Evolutionary conservation across 768 basidiomycete species (phyloP), one percentile per base, ranked within the genome.

Genomic region (Pisolithus marmoratus): DNA sequence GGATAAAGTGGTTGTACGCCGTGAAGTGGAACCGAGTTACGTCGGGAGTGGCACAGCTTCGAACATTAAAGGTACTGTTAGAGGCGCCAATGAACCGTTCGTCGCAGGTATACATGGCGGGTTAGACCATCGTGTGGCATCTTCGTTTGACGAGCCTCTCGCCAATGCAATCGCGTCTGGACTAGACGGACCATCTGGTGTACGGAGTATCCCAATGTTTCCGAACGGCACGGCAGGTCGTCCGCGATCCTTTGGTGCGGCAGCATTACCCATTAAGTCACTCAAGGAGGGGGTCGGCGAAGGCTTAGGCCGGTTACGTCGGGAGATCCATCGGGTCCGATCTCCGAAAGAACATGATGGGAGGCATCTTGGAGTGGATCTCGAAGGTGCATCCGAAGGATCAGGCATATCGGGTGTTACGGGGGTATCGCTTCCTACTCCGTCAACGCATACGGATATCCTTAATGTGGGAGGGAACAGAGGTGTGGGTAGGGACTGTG

Each of bases 111-210:
- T 76, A 3, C 73, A 68, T 15, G 34, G 46, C 11, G 46, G 46
- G 2, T 19, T 19, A 8, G 75, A 76, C n/a, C 64, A 72, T 14
- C 73, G 72, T 12, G 65, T 65, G 1, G 72, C 80, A 0, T 77
- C 82, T 0, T 67, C 63, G 20, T 65, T 92, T 54, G 88, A 92
- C 62, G 88, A 86, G 58, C 87, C 89, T 0, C 74, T 93, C 23
- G 83, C 85, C 1, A 83, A 78, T 0, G 90, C 92, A 0, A 79
- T 94, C 52, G 66, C 80, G 1, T 81, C 78, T 1, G 79, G 78
- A 9, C 73, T 92, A 29, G 81, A 80, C 50, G 65, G 74, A 22
- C 71, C 63, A 40, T 61, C 70, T 19, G 66, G 51, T 2, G 64
- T 68, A 29, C 71, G 73, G 0, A 75, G 81, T 29, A 75, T 93